Evolutionary conservation across 2,329 filamentous ascomycete species (phyloP), one percentile per base, ranked within the genome.

Genomic region (Camptophora hylomeconis): DNA sequence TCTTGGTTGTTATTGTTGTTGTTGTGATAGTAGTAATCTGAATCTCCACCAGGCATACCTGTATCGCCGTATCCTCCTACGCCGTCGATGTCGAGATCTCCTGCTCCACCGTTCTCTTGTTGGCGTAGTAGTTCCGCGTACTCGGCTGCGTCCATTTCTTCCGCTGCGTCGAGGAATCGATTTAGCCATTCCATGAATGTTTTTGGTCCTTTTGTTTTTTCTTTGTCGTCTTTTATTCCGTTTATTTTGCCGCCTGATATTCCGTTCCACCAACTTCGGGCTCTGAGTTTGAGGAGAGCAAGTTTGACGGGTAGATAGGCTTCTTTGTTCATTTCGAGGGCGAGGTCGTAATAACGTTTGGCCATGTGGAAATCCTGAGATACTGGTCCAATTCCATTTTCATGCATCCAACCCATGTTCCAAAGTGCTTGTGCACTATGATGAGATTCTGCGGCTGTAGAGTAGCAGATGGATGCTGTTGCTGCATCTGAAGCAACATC

Each of bases 361-460:
- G 92, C 89, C 32, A 98, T 73, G 49, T 98, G 89, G 52, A 92
- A 98, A 50, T 98, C 89, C 51, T 98, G 89, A 31, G 80, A 78
- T 12, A 95, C 70, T 2, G 86, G 83, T 4, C 41, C 41, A 27
- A 95, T 67, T 5, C 89, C 89, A 47, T 95, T 94, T 56, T 98
- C 89, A 48, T 98, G 84, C 87, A 98, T 95, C 89, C 89, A 98
- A 4, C 89, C 92, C 9, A 98, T 64, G 46, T 98, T 95, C 71
- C 84, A 98, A 33, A 94, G 72, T 9, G 92, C 89, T 56, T 98
- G 92, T 2, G 87, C 89, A 44, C 83, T 92, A 48, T 84, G 79
- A 43, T 87, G 75, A 35, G 80, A 84, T 49, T 98, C 89, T 0
- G 86, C 86, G 2, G 89, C 89, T 3, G 82, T 80, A 30, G 80